These are phyloP conservation scores for Calonectria multiphialidica DNA, from an alignment of 2,329 filamentous ascomycete genomes.

Conservation along the genomic window DNA sequence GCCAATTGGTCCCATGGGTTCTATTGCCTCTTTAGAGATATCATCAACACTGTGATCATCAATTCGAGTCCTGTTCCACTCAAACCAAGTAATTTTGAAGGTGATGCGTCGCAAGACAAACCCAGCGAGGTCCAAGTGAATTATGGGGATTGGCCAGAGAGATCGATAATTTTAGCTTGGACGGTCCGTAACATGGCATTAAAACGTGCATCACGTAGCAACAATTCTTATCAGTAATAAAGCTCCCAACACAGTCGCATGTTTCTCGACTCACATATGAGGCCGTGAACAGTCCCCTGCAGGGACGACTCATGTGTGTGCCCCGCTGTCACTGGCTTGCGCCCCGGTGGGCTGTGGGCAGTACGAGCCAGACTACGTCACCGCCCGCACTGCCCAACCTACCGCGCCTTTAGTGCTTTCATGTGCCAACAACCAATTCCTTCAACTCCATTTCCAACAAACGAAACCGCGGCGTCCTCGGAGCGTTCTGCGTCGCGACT, in stretches of 20 bases:
- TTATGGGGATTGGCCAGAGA: not conserved
- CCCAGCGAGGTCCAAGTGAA: not conserved
- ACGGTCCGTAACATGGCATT: not conserved
- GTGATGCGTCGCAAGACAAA: not conserved
- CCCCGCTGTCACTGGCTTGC: slow-evolving; percentile 17
- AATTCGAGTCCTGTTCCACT: not conserved
- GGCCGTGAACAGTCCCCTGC: not conserved
- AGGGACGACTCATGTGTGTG: not conserved
- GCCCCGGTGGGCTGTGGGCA: slow-evolving; percentile 23
- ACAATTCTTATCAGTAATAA: not conserved
- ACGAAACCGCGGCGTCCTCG: slow-evolving; percentile 16
- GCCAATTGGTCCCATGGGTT: no score
- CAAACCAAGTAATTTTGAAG: no score
- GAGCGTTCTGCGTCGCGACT: slow-evolving; percentile 10
- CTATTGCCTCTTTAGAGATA: not conserved
- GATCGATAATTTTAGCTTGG: not conserved
- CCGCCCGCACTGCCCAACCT: slow-evolving; percentile 34
- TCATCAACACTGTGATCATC: not conserved
- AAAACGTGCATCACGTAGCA: not conserved
- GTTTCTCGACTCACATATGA: not conserved
- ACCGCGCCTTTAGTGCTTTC: slow-evolving; percentile 27
- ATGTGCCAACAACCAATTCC: slow-evolving; percentile 35
- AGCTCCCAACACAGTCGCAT: not conserved
- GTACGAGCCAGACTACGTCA: slow-evolving; percentile 43
- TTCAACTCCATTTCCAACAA: slow-evolving; percentile 24